Base-by-base conservation (phyloP, 306 rosid genomes). In the Cotoneaster glaucophyllus region DNA sequence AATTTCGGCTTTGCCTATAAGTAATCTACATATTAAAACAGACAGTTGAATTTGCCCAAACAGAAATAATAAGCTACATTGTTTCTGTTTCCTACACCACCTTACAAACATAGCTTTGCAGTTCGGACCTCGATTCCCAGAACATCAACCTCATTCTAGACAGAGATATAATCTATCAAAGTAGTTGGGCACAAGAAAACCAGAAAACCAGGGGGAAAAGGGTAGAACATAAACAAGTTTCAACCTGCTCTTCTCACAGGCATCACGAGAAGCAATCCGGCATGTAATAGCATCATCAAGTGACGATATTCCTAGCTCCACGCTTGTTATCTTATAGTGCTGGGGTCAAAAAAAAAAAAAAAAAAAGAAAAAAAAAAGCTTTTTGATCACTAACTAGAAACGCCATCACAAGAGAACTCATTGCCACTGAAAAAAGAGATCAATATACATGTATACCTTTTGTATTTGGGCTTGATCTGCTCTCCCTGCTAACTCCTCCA, bases 261-360 rank as follows among this genome's bases (percentile, higher is more conserved):
- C 93, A 74, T 90, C 97, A 13, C 95, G 93, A 19, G 95, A 85
- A 43, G 96, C 95, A 22, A 92, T 91, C 22, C 96, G 87, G 75
- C 95, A 87, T 54, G 86, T 81, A 70, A 94, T 90, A 41, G 93
- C 96, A 85, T 91, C 95, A 29, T 89, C 86, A 69, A 91, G 85
- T 18, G 97, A 84, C 28, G 98, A 94, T 39, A 94, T 63, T 73
- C 88, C 96, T 43, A 90, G 87, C 81, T 94, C 97, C 24, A 29
- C 45, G 44, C 81, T 82, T 67, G 93, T 71, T 78, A 94, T 87
- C 88, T 87, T 94, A 84, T 87, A 94, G 78, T 92, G 93, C 97
- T 94, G 96, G 8, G 8, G 2, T 5, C 5, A 6, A 6, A 32
- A 32, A 32, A 32, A 32, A 2, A 29, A 29, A 29, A 3, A 0